A percentile compares a stretch with the other conserved stretches of the same genome.
Evolutionary conservation across 345 rosid genomes (phyloP).

Genomic region (Ceriops decandra): DNA sequence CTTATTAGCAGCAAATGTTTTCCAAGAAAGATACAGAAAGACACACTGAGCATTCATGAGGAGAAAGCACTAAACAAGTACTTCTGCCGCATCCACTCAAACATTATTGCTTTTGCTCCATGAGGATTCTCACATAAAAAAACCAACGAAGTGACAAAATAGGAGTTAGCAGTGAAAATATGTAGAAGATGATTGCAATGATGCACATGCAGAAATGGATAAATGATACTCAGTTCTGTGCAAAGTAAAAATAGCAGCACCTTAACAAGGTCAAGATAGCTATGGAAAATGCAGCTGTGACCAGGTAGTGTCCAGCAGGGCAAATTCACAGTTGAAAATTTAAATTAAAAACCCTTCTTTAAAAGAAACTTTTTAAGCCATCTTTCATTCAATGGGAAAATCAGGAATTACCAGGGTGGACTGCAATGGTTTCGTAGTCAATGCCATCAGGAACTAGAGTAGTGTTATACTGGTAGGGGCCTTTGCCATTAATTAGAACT

Average conservation of each 20-base stretch:
- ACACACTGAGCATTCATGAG: background rate
- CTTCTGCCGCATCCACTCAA: background rate
- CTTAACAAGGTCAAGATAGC: background rate
- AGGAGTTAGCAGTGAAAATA: background rate
- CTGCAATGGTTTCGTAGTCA: constrained; percentile 67
- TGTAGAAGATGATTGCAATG: background rate
- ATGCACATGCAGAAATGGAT: background rate
- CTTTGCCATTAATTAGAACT: constrained; percentile 95
- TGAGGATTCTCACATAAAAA: background rate
- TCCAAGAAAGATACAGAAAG: background rate
- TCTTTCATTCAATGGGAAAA: background rate
- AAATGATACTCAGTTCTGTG: background rate
- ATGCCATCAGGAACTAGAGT: constrained; percentile 82
- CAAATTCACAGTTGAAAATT: background rate
- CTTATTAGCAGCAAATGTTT: background rate
- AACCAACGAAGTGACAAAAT: background rate
- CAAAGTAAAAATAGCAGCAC: background rate
- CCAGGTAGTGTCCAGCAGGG: background rate
- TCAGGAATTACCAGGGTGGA: constrained; percentile 75
- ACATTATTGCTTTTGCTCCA: background rate
- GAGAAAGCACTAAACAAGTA: background rate
- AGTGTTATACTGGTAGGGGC: constrained; percentile 80
- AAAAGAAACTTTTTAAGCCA: no score
- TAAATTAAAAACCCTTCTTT: no score
- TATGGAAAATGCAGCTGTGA: background rate